Conservation (phyloP, 257 asterid genomes). For the Salvia hispanica region DNA sequence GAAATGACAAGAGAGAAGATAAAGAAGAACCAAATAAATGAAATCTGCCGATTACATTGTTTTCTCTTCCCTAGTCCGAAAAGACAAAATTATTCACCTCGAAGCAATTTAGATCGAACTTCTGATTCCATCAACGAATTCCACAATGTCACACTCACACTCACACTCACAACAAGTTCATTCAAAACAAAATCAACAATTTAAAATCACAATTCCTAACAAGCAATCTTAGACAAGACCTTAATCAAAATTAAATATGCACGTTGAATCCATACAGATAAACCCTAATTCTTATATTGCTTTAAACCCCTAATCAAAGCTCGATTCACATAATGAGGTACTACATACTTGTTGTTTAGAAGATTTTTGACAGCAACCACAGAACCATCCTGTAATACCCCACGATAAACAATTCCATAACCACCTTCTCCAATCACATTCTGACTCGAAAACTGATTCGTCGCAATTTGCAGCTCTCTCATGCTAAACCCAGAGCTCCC, state of each 20-base stretch:
- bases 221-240: background rate
- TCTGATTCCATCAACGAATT: slow-evolving; percentile 33
- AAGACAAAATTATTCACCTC: slow-evolving; percentile 32
- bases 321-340: too few species aligned
- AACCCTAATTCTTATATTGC: background rate
- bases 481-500: slow-evolving; percentile 63
- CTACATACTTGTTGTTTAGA: slow-evolving; percentile 64
- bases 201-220: background rate
- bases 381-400: slow-evolving; percentile 60
- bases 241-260: background rate
- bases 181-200: too few species aligned
- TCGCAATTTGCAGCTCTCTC: slow-evolving; percentile 68
- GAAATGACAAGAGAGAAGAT: slow-evolving; percentile 26
- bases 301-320: slow-evolving; percentile 4
- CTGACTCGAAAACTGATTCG: slow-evolving; percentile 53
- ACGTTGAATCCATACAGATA: slow-evolving; percentile 12
- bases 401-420: slow-evolving; percentile 78
- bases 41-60: slow-evolving; percentile 40
- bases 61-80: slow-evolving; percentile 39
- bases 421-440: slow-evolving; percentile 93
- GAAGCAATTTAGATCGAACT: slow-evolving; percentile 57
- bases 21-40: slow-evolving; percentile 37
- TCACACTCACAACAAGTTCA: too few species aligned
- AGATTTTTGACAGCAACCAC: slow-evolving; percentile 80
- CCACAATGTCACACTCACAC: slow-evolving; percentile 5